phyloP scores from a whole-genome alignment of 2,329 filamentous ascomycete genomes.

The Paracoccidioides lutzii region DNA sequence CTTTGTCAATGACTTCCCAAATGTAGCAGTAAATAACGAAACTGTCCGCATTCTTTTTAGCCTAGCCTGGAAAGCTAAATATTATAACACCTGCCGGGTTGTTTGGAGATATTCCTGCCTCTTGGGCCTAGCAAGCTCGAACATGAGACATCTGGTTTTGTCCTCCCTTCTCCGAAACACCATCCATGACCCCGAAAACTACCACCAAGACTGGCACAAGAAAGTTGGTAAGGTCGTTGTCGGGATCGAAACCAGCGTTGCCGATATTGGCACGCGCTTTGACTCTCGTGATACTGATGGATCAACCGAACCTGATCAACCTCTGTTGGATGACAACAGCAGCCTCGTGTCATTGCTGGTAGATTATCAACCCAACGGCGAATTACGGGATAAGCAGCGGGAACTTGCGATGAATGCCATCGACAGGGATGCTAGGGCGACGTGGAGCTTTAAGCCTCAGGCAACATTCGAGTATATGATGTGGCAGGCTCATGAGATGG shows the following conservation, averaged over 20 bases:
- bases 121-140: conserved; percentile 18
- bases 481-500: conserved; percentile 22
- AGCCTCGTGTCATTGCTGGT: conserved; percentile 11
- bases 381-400: conserved; percentile 18
- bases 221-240: conserved; percentile 9
- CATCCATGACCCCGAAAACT: conserved; percentile 6
- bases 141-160: conserved; percentile 24
- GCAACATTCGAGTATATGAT: conserved; percentile 22
- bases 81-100: conserved; percentile 33
- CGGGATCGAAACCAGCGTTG: conserved; percentile 12
- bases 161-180: conserved; percentile 20
- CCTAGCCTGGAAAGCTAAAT: conserved; percentile 25
- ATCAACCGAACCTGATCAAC: not conserved
- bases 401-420: conserved; percentile 18
- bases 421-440: conserved; percentile 19
- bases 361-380: conserved; percentile 11
- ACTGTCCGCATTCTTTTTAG: conserved; percentile 30
- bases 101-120: conserved; percentile 38
- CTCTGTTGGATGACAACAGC: not conserved
- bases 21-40: conserved; percentile 8
- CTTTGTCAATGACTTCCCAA: conserved; percentile 6
- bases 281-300: not conserved
- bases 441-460: conserved; percentile 13
- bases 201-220: not conserved
- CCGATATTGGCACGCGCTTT: conserved; percentile 6